Base-by-base conservation (phyloP, 306 rosid species). In the Trifolium fragiferum region DNA sequence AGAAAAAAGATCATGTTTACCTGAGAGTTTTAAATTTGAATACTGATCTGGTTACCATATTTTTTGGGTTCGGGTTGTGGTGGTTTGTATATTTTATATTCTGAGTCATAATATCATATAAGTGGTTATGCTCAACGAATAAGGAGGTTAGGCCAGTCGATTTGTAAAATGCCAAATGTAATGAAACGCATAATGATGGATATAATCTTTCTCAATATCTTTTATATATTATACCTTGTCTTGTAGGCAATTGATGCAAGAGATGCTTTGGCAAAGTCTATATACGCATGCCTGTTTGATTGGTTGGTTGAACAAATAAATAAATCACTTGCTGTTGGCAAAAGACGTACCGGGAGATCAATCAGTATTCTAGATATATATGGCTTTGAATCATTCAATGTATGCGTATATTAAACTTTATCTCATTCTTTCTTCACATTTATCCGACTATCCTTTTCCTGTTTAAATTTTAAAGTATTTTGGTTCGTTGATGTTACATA, bases 231-330 rank as follows among this genome's bases (percentile, higher is more conserved):
- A 50, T 33, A 25, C 16, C 71, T 44, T 41, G 4, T 79, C 75
- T 79, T 84, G 40, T 74, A 93, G 98, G 98, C 97, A 33, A 75
- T 82, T 61, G 98, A 90, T 74, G 87, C 98, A 2, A 89, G 98
- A 82, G 98, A 93, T 90, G 98, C 98, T 84, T 88, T 93, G 90
- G 97, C 98, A 54, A 93, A 93, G 89, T 93, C 97, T 76, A 90
- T 93, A 72, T 93, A 93, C 82, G 87, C 98, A 44, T 85, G 92
- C 84, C 83, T 93, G 64, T 93, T 90, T 88, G 98, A 93, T 72
- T 93, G 98, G 98, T 82, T 93, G 86, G 97, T 93, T 62, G 96
- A 90, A 74, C 98, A 93, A 82, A 93, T 93, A 49, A 93, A 93
- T 83, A 89, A 82, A 82, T 93, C 98, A 70, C 98, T 93, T 78